These are phyloP conservation scores for Alternaria sp. DNA, from an alignment of 2,329 filamentous ascomycete genomes.

Conservation along the genomic window DNA sequence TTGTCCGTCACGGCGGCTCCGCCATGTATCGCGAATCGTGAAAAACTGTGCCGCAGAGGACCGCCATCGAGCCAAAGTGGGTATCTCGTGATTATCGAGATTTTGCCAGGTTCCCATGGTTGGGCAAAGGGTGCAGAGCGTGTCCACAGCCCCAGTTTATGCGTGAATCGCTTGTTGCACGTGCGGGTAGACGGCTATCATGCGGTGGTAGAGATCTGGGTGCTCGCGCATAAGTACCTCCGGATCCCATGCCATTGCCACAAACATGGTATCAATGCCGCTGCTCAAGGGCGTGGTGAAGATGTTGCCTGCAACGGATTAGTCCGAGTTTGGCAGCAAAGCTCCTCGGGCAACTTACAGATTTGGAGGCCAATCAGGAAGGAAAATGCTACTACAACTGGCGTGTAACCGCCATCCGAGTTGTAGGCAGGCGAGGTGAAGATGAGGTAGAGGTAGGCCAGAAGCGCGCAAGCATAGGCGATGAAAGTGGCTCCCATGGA, in stretches of 20 bases:
- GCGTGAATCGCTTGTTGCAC: slow-evolving; percentile 80
- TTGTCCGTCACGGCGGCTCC: slow-evolving; percentile 25
- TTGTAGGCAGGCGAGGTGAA: slow-evolving; percentile 87
- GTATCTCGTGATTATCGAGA: slow-evolving; percentile 16
- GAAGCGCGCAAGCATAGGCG: slow-evolving; percentile 79
- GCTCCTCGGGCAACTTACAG: slow-evolving; percentile 62
- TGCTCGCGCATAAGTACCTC: slow-evolving; percentile 82
- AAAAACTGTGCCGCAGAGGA: slow-evolving; percentile 17
- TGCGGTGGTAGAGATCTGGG: slow-evolving; percentile 78
- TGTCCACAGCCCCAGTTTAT: slow-evolving; percentile 7
- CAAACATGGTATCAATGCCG: slow-evolving; percentile 92
- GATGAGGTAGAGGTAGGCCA: slow-evolving; percentile 86
- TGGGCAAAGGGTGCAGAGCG: neutral
- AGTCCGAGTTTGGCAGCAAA: neutral
- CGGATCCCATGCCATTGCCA: slow-evolving; percentile 73
- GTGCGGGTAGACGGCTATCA: slow-evolving; percentile 83
- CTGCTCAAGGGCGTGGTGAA: slow-evolving; percentile 88
- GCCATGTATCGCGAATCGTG: slow-evolving; percentile 20
- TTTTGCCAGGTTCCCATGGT: slow-evolving; percentile 2
- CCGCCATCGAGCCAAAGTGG: slow-evolving; percentile 20
- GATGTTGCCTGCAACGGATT: slow-evolving; percentile 65
- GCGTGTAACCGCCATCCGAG: slow-evolving; percentile 69
- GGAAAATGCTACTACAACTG: slow-evolving; percentile 81
- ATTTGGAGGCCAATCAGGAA: slow-evolving; percentile 93
- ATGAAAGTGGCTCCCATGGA: slow-evolving; percentile 84